A percentile compares a stretch with the other conserved stretches of the same genome.
phyloP scores from a whole-genome alignment of 2,329 filamentous ascomycete species.

The Pseudogymnoascus sp. region DNA sequence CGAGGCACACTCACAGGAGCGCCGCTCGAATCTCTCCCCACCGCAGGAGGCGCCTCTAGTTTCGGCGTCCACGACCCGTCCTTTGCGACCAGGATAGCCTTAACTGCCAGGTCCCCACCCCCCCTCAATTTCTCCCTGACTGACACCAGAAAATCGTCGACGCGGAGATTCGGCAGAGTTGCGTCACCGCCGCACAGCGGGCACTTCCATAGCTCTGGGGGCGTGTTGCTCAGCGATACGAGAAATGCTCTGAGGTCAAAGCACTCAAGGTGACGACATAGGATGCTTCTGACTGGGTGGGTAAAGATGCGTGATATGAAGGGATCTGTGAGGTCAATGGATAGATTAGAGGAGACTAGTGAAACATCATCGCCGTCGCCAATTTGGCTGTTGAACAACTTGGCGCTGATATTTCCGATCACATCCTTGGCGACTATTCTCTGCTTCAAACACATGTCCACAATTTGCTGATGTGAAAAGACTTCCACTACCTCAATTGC shows the following conservation, averaged over 20 bases:
- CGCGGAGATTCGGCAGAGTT: slow-evolving; percentile 59
- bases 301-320: slow-evolving; percentile 59
- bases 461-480: slow-evolving; percentile 36
- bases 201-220: slow-evolving; percentile 72
- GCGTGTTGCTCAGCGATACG: slow-evolving; percentile 47
- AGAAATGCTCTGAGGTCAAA: slow-evolving; percentile 85
- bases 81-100: slow-evolving; percentile 54
- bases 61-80: slow-evolving; percentile 60
- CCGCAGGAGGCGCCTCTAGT: slow-evolving; percentile 23
- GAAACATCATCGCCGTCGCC: slow-evolving; percentile 56
- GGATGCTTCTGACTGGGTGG: slow-evolving; percentile 60
- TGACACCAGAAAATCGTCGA: slow-evolving; percentile 66
- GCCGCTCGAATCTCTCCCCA: slow-evolving; percentile 17
- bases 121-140: slow-evolving; percentile 50
- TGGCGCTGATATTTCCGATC: slow-evolving; percentile 47
- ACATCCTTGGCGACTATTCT: slow-evolving; percentile 42
- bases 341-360: slow-evolving; percentile 49
- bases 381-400: slow-evolving; percentile 34
- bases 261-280: slow-evolving; percentile 74
- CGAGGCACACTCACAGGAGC: slow-evolving; percentile 15
- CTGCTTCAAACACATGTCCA: slow-evolving; percentile 34
- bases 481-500: slow-evolving; percentile 66
- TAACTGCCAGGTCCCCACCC: slow-evolving; percentile 41
- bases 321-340: slow-evolving; percentile 58
- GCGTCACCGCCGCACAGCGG: slow-evolving; percentile 75